These are phyloP conservation scores for Pyrus pyrifolia DNA, from an alignment of 306 rosid genomes.

Conservation along the genomic window DNA sequence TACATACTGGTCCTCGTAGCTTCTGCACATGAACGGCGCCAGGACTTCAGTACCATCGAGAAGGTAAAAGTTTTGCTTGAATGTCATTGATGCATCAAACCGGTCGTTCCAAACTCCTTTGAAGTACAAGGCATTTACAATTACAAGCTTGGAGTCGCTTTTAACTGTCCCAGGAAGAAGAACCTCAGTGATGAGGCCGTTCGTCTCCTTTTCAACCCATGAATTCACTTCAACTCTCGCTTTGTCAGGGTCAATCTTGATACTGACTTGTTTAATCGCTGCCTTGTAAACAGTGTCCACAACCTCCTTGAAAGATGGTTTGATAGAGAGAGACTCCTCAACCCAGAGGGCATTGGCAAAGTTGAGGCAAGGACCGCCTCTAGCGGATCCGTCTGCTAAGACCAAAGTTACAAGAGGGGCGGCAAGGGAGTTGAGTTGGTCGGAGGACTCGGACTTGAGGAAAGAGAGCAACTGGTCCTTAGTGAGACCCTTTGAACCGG, in stretches of 20 bases:
- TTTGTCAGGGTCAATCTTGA: slow-evolving; percentile 37
- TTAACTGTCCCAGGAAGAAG: slow-evolving; percentile 52
- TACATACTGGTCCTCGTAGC: too few species aligned
- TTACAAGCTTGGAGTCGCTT: slow-evolving; percentile 39
- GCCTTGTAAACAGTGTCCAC: slow-evolving; percentile 45
- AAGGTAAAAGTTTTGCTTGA: too few species aligned
- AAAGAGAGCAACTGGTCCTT: slow-evolving; percentile 61
- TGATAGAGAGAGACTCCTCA: slow-evolving; percentile 49
- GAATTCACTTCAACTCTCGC: slow-evolving; percentile 49
- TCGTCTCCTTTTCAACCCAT: slow-evolving; percentile 68
- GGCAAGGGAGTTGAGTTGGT: slow-evolving; percentile 50
- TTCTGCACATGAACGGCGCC: too few species aligned
- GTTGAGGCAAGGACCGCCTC: slow-evolving; percentile 68
- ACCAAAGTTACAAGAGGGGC: slow-evolving; percentile 48
- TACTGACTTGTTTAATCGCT: slow-evolving; percentile 41
- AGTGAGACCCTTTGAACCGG: slow-evolving; percentile 66
- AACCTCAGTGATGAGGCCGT: slow-evolving; percentile 54
- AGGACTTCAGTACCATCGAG: too few species aligned
- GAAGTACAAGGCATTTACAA: slow-evolving; percentile 72
- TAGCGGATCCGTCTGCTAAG: slow-evolving; percentile 43
- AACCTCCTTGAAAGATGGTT: slow-evolving; percentile 57
- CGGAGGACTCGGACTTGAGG: slow-evolving; percentile 55
- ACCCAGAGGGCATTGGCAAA: slow-evolving; percentile 64
- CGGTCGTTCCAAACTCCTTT: slow-evolving; percentile 32
- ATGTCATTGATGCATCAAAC: too few species aligned